These are phyloP conservation scores for Achaetomiella virescens DNA, from an alignment of 495 filamentous ascomycete species.

Conservation along the genomic window DNA sequence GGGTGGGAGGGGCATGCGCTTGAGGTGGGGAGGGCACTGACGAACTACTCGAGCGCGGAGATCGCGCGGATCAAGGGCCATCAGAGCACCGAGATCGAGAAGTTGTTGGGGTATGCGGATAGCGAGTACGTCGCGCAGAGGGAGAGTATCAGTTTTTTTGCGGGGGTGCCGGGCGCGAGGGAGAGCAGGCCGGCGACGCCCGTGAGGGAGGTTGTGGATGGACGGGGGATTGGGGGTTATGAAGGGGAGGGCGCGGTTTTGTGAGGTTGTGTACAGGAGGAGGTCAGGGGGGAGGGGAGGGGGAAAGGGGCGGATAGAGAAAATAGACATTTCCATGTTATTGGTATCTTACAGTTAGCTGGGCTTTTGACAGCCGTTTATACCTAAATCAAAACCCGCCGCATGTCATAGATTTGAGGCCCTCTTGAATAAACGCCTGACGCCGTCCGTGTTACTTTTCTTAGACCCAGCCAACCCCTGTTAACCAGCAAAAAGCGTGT, in stretches of 20 bases:
- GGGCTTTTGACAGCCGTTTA: neutral
- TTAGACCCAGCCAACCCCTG: neutral
- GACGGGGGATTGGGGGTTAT: constrained; percentile 25
- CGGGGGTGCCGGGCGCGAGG: neutral
- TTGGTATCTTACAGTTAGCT: constrained; percentile 8
- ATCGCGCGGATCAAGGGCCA: constrained; percentile 78
- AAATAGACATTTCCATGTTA: neutral
- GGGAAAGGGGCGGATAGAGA: neutral
- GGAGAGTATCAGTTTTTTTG: constrained; percentile 79
- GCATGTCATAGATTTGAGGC: neutral
- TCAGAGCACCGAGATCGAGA: constrained; percentile 71
- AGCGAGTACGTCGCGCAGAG: constrained; percentile 89
- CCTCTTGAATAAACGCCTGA: constrained; percentile 22
- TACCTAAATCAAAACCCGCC: constrained; percentile 3
- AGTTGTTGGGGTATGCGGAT: constrained; percentile 80
- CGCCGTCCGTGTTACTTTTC: constrained; percentile 15
- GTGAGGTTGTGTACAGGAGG: neutral
- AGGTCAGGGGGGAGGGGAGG: neutral
- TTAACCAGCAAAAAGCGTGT: constrained; percentile 48
- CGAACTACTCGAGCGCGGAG: constrained; percentile 85
- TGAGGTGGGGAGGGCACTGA: constrained; percentile 88
- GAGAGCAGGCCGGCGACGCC: constrained; percentile 40
- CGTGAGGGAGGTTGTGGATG: constrained; percentile 20
- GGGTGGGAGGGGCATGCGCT: constrained; percentile 47
- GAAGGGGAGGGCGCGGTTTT: constrained; percentile 18